phyloP scores from a whole-genome alignment of 192 early-diverging fungal genomes.

The Linnemannia elongata region DNA sequence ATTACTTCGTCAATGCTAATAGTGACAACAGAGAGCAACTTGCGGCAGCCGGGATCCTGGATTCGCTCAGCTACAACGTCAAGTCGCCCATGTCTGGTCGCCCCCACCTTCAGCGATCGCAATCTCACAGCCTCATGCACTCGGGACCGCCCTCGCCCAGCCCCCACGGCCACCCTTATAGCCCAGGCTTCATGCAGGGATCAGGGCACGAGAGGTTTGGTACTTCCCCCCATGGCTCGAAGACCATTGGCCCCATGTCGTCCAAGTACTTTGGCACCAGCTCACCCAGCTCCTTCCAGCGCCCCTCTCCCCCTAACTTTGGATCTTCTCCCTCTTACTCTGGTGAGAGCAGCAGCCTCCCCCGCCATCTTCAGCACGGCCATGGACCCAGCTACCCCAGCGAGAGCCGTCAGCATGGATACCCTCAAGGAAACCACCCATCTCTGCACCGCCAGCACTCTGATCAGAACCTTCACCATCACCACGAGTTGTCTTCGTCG shows the following conservation, averaged over 20 bases:
- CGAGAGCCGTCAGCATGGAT: slow-evolving; percentile 12
- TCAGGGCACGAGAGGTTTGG: slow-evolving; percentile 34
- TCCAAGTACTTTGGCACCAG: slow-evolving; percentile 56
- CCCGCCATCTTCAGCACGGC: slow-evolving; percentile 31
- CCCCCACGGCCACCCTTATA: slow-evolving; percentile 37
- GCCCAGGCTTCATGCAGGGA: slow-evolving; percentile 25
- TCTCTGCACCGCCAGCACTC: slow-evolving; percentile 22
- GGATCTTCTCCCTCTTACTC: slow-evolving; percentile 18
- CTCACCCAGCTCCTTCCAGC: slow-evolving; percentile 49
- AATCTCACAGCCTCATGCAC: slow-evolving; percentile 40
- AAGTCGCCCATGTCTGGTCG: slow-evolving; percentile 50
- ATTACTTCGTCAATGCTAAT: neutral
- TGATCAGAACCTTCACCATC: slow-evolving; percentile 19
- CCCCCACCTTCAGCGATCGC: slow-evolving; percentile 49
- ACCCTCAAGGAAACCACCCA: slow-evolving; percentile 11
- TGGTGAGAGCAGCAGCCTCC: slow-evolving; percentile 35
- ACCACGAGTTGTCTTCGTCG: slow-evolving; percentile 51
- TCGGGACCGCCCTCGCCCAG: slow-evolving; percentile 49
- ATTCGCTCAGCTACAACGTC: slow-evolving; percentile 52
- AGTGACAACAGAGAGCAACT: slow-evolving; percentile 55
- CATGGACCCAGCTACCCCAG: slow-evolving; percentile 6
- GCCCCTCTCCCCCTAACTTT: slow-evolving; percentile 19
- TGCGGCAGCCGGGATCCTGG: slow-evolving; percentile 44
- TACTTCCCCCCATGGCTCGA: slow-evolving; percentile 28
- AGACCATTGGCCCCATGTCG: slow-evolving; percentile 24